Conservation (phyloP, 148 eudicot species). For the Rhododendron mucronatum region DNA sequence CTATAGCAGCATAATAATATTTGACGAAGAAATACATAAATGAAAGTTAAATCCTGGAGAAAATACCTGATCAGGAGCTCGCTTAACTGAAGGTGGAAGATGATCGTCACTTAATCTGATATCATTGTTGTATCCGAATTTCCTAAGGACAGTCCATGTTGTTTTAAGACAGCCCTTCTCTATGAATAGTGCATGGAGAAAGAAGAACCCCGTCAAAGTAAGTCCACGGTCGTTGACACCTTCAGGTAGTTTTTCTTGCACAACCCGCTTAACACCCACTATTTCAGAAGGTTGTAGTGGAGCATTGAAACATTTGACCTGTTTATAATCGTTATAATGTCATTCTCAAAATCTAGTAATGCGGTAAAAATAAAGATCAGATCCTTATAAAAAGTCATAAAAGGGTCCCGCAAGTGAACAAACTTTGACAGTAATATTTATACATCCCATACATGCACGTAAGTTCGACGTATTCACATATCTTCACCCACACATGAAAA, state of each 20-base stretch:
- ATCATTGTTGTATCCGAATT: constrained; percentile 87
- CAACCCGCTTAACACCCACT: constrained; percentile 87
- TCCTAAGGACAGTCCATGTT: constrained; percentile 91
- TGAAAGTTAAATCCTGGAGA: background rate
- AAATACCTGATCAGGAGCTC: constrained; percentile 78
- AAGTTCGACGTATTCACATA: background rate
- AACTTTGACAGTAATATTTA: background rate
- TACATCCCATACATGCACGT: background rate
- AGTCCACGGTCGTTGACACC: constrained; percentile 86
- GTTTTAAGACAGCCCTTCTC: constrained; percentile 89
- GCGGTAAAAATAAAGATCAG: background rate
- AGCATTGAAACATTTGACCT: constrained; percentile 96
- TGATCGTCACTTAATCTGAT: constrained; percentile 66
- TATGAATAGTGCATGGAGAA: constrained; percentile 84
- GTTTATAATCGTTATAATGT: constrained; percentile 17
- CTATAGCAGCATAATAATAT: background rate
- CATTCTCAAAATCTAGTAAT: background rate
- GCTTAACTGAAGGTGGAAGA: constrained; percentile 70
- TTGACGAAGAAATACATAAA: background rate
- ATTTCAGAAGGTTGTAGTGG: constrained; percentile 93
- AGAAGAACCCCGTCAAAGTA: constrained; percentile 84
- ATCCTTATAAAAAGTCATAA: constrained; percentile 4
- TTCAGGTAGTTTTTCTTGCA: constrained; percentile 80
- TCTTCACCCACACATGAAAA: background rate
- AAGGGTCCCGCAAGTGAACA: background rate